These are phyloP conservation scores for Penicillium sp. DNA, from an alignment of 2,329 filamentous ascomycete species.

Conservation along the genomic window DNA sequence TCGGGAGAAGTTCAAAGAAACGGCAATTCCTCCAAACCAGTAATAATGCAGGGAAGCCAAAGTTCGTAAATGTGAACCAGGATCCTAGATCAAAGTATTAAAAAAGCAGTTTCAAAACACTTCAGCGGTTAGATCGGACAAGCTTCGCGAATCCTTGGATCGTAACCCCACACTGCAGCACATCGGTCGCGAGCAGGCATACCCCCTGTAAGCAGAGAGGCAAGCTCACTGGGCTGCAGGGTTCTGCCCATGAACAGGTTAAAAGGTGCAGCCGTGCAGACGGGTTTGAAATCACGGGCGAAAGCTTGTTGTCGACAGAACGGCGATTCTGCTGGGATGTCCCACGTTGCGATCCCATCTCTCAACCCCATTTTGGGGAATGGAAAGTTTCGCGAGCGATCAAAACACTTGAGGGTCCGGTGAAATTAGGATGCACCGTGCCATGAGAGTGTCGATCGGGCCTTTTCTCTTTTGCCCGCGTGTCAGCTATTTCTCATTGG, in stretches of 20 bases:
- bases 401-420: not conserved
- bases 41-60: not conserved
- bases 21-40: not conserved
- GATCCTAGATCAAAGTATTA: not conserved
- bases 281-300: slow-evolving; percentile 5
- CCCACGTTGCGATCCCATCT: not conserved
- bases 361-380: not conserved
- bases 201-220: slow-evolving; percentile 6
- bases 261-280: not conserved
- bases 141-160: slow-evolving; percentile 19
- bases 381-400: not conserved
- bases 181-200: slow-evolving; percentile 14
- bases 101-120: not conserved
- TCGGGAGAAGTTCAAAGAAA: not conserved
- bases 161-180: slow-evolving; percentile 17
- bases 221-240: slow-evolving; percentile 7
- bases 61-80: not conserved
- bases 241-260: slow-evolving; percentile 14
- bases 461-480: not conserved
- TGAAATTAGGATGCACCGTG: not conserved
- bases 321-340: not conserved
- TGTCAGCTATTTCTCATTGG: not conserved
- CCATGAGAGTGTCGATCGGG: not conserved
- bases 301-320: slow-evolving; percentile 15
- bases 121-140: slow-evolving; percentile 14